These are phyloP conservation scores for Pueraria montana DNA, from an alignment of 306 rosid genomes.

Conservation along the genomic window DNA sequence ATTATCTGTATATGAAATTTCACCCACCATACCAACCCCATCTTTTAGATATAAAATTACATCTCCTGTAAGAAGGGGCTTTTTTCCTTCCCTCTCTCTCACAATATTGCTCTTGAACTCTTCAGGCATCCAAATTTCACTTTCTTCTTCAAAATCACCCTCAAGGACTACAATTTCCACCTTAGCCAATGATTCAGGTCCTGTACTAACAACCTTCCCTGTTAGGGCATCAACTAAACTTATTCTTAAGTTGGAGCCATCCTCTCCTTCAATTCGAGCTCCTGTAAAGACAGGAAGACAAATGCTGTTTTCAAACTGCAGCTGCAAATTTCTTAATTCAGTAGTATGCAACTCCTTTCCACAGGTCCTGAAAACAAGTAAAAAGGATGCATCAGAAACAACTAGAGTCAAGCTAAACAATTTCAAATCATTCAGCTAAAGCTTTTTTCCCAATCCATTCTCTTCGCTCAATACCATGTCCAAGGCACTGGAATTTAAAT, in stretches of 20 bases:
- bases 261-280: slow-evolving; percentile 96
- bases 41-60: slow-evolving; percentile 79
- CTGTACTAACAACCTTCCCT: slow-evolving; percentile 72
- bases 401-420: slow-evolving; percentile 23
- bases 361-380: slow-evolving; percentile 67
- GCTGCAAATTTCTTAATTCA: slow-evolving; percentile 72
- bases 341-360: slow-evolving; percentile 66
- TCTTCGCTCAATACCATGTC: background rate
- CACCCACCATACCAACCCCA: slow-evolving; percentile 78
- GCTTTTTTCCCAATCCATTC: slow-evolving; percentile 33
- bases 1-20: slow-evolving; percentile 93
- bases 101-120: slow-evolving; percentile 92
- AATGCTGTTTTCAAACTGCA: slow-evolving; percentile 72
- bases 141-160: slow-evolving; percentile 97
- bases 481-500: slow-evolving; percentile 34
- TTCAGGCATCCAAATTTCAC: slow-evolving; percentile 78
- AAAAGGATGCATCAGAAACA: slow-evolving; percentile 40
- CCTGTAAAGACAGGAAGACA: slow-evolving; percentile 98
- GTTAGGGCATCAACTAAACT: slow-evolving; percentile 70
- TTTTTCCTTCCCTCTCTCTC: slow-evolving; percentile 95
- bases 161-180: slow-evolving; percentile 97
- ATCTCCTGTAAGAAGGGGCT: slow-evolving; percentile 95
- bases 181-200: slow-evolving; percentile 84
- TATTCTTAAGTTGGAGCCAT: slow-evolving; percentile 70
- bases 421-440: slow-evolving; percentile 33